These are phyloP conservation scores for Cladosporium oxysporum DNA, from an alignment of 2,329 filamentous ascomycete genomes.

Conservation along the genomic window DNA sequence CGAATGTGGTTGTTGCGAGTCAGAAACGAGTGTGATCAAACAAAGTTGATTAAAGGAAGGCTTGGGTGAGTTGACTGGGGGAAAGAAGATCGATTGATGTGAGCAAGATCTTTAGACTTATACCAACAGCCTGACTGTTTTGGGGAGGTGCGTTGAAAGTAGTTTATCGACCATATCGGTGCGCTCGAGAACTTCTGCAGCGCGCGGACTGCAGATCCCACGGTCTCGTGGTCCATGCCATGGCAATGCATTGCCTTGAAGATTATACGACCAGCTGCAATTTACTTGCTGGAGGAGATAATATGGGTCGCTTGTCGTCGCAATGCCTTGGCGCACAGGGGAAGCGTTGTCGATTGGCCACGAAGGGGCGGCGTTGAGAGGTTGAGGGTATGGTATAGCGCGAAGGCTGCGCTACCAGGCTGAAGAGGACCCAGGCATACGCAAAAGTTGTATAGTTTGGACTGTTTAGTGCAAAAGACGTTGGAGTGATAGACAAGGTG, in stretches of 20 bases:
- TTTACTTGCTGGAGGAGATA: background rate
- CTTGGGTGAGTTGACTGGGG: slow-evolving; percentile 3
- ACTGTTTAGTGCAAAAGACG: slow-evolving; percentile 1
- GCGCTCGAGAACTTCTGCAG: background rate
- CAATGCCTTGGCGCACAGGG: background rate
- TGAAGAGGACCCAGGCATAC: background rate
- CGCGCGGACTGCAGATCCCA: slow-evolving; percentile 4
- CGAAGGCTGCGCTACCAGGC: background rate
- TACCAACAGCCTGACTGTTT: background rate
- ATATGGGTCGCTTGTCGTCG: background rate
- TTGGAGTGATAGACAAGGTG: slow-evolving; percentile 1
- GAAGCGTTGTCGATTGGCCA: slow-evolving; percentile 1
- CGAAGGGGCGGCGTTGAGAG: background rate
- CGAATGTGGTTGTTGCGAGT: background rate
- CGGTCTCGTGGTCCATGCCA: background rate
- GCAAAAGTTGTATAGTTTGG: background rate
- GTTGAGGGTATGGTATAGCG: background rate
- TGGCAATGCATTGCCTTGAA: background rate
- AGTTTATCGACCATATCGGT: background rate
- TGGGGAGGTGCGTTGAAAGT: background rate
- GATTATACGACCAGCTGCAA: background rate
- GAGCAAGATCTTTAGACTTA: background rate
- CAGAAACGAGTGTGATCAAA: slow-evolving; percentile 16
- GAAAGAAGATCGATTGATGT: background rate
- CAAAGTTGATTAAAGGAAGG: slow-evolving; percentile 5